phyloP scores from a whole-genome alignment of 345 rosid species.

The Ricinus communis region DNA sequence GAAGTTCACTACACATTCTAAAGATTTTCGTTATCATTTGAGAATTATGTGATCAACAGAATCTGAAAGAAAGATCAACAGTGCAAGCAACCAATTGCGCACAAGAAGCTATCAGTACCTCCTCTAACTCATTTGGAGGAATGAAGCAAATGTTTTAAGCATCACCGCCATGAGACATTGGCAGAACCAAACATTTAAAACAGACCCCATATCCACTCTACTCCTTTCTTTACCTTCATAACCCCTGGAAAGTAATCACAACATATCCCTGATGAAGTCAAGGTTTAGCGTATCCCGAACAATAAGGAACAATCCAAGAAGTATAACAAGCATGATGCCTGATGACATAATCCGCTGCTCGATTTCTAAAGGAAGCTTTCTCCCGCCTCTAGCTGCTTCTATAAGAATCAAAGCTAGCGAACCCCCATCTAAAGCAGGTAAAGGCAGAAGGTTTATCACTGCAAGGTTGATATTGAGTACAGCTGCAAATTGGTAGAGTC shows the following conservation, averaged over 20 bases:
- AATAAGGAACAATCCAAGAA: slow-evolving; percentile 80
- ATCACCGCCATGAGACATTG: slow-evolving; percentile 10
- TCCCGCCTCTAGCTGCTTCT: slow-evolving; percentile 88
- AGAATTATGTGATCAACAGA: slow-evolving; percentile 23
- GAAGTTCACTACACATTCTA: slow-evolving; percentile 11
- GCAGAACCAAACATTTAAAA: slow-evolving; percentile 6
- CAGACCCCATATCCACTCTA: slow-evolving; percentile 4
- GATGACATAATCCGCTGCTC: slow-evolving; percentile 94
- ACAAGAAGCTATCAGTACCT: slow-evolving; percentile 25
- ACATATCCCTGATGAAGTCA: slow-evolving; percentile 71
- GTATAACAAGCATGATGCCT: slow-evolving; percentile 74
- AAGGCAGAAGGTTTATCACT: slow-evolving; percentile 79
- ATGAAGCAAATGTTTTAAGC: slow-evolving; percentile 10
- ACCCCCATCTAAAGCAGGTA: slow-evolving; percentile 96
- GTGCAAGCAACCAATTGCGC: neutral
- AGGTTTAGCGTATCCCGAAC: slow-evolving; percentile 89
- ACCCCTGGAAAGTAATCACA: slow-evolving; percentile 52
- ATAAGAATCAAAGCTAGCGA: slow-evolving; percentile 79
- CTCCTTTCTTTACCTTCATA: no score
- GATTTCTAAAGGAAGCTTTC: slow-evolving; percentile 80
- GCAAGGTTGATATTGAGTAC: slow-evolving; percentile 84
- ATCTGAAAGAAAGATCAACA: neutral
- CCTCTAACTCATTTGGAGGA: slow-evolving; percentile 16
- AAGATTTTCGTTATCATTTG: slow-evolving; percentile 11
- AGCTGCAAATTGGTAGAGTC: slow-evolving; percentile 90